A percentile compares a stretch with the other conserved stretches of the same genome.
phyloP scores from a whole-genome alignment of 1,284 basidiomycete genomes.

The Apiotrichum gamsii region DNA sequence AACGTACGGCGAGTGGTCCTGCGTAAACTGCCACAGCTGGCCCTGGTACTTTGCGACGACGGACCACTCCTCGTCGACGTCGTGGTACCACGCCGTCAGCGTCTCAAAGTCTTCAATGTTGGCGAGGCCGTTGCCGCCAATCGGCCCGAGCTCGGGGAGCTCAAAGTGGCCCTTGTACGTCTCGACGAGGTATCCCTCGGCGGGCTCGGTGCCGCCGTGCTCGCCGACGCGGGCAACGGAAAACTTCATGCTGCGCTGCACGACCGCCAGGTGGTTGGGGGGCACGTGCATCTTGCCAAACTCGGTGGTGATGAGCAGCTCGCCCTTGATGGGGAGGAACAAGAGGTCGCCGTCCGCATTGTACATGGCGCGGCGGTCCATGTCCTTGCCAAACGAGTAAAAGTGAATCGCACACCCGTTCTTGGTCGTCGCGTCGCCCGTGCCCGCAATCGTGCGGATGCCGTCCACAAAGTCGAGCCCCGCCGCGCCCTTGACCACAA shows the following conservation, averaged over 20 bases:
- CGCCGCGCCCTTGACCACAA: slow-evolving; percentile 41
- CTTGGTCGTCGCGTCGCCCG: slow-evolving; percentile 58
- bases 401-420: slow-evolving; percentile 61
- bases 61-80: slow-evolving; percentile 53
- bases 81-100: slow-evolving; percentile 56
- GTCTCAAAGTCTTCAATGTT: slow-evolving; percentile 60
- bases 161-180: slow-evolving; percentile 60
- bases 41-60: slow-evolving; percentile 21
- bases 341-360: slow-evolving; percentile 65
- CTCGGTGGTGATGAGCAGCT: slow-evolving; percentile 64
- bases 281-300: slow-evolving; percentile 61
- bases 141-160: slow-evolving; percentile 61
- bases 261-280: slow-evolving; percentile 59
- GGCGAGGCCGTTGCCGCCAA: slow-evolving; percentile 61
- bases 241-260: slow-evolving; percentile 62
- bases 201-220: slow-evolving; percentile 1
- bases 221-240: slow-evolving; percentile 48
- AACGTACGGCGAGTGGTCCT: slow-evolving; percentile 47
- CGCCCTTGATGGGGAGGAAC: slow-evolving; percentile 60
- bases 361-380: slow-evolving; percentile 60
- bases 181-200: slow-evolving; percentile 54
- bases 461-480: slow-evolving; percentile 58
- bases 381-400: slow-evolving; percentile 58
- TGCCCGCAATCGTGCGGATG: slow-evolving; percentile 60
- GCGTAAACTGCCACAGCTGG: slow-evolving; percentile 48